Base-by-base conservation (phyloP, 495 filamentous ascomycete genomes). In the Aspergillus steynii region DNA sequence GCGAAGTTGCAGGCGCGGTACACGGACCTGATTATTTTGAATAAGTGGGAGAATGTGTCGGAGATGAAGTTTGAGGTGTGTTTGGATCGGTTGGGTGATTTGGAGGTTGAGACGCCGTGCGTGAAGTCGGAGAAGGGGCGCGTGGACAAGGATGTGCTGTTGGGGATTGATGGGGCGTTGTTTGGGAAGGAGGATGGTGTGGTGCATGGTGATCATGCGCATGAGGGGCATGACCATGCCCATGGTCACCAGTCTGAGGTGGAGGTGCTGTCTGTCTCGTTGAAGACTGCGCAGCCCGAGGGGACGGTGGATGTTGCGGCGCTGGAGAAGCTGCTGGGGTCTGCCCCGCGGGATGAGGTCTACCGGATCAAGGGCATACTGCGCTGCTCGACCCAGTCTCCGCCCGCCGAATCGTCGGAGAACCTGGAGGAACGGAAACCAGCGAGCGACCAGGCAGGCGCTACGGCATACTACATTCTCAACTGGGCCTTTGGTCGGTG, bases 401-500 rank as follows among this genome's bases (percentile, higher is more conserved):
- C 82, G 1, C 86, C 93, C 0, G 73, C 71, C 27, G 85, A 85
- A 46, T 90, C 87, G 55, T 84, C 82, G 48, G 82, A 84, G 49
- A 66, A 71, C 56, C 54, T 71, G 27, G 50, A 64, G 3, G 63
- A 26, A 6, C 29, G 45, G 20, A 58, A 26, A 15, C 9, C 29
- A 0, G 27, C 50, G 2, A 37, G 5, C 5, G 15, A 29, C 0
- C 49, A 45, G 25, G 65, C 67, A 31, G 59, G 54, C 1, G 61
- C 61, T 1, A 29, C 60, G 4, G 65, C 65, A 56, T 58, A 74
- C 61, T 96, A 93, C 69, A 96, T 97, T 51, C 81, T 99, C 50
- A 99, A 99, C 71, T 98, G 95, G 95, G 96, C 95, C 0, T 99
- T 99, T 75, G 93, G 92, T 6, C 82, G 95, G 20, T 97, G 95